Evolutionary conservation across 2,329 filamentous ascomycete species (phyloP).

Genomic region (Chalara sp.): DNA sequence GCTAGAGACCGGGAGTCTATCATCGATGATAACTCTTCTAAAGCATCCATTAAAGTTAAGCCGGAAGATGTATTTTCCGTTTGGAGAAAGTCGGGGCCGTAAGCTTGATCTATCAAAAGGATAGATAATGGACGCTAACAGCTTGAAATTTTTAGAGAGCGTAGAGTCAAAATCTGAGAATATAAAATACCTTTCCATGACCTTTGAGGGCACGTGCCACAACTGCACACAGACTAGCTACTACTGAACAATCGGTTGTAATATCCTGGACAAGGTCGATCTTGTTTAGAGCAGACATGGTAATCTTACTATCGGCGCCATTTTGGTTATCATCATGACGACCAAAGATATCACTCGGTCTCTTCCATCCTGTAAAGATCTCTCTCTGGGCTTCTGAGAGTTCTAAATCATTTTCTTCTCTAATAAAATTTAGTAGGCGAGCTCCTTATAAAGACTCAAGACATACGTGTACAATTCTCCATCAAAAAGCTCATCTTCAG

Average conservation of each 20-base stretch:
- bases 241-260: conserved; percentile 93
- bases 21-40: conserved; percentile 81
- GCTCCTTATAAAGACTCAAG: conserved; percentile 2
- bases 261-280: conserved; percentile 92
- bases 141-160: conserved; percentile 34
- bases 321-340: neutral
- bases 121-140: conserved; percentile 66
- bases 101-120: conserved; percentile 59
- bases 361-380: conserved; percentile 79
- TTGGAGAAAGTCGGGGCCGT: conserved; percentile 59
- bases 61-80: conserved; percentile 86
- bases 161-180: neutral
- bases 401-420: conserved; percentile 62
- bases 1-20: conserved; percentile 73
- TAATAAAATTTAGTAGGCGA: conserved; percentile 29
- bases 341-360: conserved; percentile 60
- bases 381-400: conserved; percentile 68
- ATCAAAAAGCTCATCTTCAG: conserved; percentile 55
- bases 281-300: conserved; percentile 50
- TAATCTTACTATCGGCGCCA: conserved; percentile 27
- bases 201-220: conserved; percentile 64
- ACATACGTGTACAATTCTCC: conserved; percentile 59
- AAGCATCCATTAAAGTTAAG: conserved; percentile 95
- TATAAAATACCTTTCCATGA: conserved; percentile 52
- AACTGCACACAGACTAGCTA: conserved; percentile 85